Evolutionary conservation across 345 rosid species (phyloP).

Genomic region (Acer yangbiense): DNA sequence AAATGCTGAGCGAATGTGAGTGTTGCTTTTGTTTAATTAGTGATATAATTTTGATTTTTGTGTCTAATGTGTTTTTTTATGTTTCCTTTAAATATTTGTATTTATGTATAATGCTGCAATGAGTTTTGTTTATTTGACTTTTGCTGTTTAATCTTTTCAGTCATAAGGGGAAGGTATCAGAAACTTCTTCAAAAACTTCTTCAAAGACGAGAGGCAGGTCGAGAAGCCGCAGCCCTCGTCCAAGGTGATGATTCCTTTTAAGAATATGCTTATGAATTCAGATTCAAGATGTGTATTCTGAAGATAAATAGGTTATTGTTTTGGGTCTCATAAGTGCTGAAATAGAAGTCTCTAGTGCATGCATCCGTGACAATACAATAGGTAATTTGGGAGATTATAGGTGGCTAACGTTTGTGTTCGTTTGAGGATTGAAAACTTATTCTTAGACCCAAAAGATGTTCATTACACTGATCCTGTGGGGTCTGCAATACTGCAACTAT

Average conservation of each 20-base stretch:
- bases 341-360: background rate
- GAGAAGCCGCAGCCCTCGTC: conserved; percentile 53
- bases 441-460: conserved; percentile 13
- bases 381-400: background rate
- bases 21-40: background rate
- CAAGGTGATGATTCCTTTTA: conserved; percentile 27
- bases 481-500: background rate
- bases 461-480: background rate
- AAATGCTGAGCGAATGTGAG: conserved; percentile 38
- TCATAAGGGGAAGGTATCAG: conserved; percentile 31
- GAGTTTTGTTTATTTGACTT: conserved; percentile 6
- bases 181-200: conserved; percentile 34
- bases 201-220: conserved; percentile 40
- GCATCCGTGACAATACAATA: background rate
- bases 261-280: background rate
- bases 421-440: background rate
- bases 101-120: background rate
- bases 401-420: background rate
- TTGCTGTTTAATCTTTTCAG: conserved; percentile 30
- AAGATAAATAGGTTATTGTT: background rate
- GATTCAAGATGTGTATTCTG: background rate
- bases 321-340: background rate
- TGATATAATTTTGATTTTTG: background rate
- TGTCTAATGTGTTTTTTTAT: background rate
- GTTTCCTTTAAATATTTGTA: background rate